phyloP scores from a whole-genome alignment of 2,329 filamentous ascomycete species.

The Knoxdaviesia proteae region DNA sequence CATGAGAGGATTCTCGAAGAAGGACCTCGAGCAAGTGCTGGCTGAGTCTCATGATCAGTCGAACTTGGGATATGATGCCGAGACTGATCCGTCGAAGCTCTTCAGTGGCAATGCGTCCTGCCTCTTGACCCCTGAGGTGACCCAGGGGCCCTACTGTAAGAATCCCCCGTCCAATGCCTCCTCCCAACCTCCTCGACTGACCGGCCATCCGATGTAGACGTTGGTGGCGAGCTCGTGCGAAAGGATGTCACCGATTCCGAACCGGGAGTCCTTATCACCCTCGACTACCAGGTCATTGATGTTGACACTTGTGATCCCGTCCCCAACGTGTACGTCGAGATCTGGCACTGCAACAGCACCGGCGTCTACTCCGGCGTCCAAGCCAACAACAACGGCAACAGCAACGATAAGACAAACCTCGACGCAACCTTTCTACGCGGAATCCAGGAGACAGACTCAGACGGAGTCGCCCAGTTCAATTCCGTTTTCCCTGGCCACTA shows the following conservation, averaged over 20 bases:
- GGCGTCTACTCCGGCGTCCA: conserved; percentile 22
- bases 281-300: conserved; percentile 23
- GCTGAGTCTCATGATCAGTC: conserved; percentile 16
- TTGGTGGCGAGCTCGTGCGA: conserved; percentile 17
- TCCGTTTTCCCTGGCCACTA: conserved; percentile 23
- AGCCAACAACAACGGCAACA: conserved; percentile 14
- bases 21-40: conserved; percentile 11
- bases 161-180: not conserved
- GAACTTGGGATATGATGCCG: conserved; percentile 10
- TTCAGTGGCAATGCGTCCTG: conserved; percentile 20
- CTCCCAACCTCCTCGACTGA: not conserved
- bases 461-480: conserved; percentile 20
- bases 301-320: conserved; percentile 19
- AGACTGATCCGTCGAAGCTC: conserved; percentile 11
- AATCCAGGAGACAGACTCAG: conserved; percentile 16
- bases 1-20: conserved; percentile 12
- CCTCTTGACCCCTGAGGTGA: conserved; percentile 27
- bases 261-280: conserved; percentile 16
- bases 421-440: conserved; percentile 18
- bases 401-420: conserved; percentile 10
- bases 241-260: conserved; percentile 19
- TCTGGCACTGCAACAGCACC: conserved; percentile 24
- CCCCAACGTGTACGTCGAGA: conserved; percentile 17
- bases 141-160: conserved; percentile 24
- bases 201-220: conserved; percentile 5